Base-by-base conservation (phyloP, 306 rosid genomes). In the Vigna hirtella region DNA sequence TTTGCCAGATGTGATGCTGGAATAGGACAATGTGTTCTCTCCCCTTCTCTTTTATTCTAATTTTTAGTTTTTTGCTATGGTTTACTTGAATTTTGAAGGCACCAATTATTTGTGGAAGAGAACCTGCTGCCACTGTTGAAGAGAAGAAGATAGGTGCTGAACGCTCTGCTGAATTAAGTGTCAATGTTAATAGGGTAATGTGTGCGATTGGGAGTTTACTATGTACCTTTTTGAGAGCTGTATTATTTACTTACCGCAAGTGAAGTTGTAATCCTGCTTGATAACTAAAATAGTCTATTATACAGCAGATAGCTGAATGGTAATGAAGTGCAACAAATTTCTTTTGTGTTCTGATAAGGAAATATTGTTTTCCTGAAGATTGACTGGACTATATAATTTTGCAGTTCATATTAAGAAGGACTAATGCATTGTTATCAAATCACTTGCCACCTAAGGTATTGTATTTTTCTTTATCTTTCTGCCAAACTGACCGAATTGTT, bases 391-490 rank as follows among this genome's bases (percentile, higher is more conserved):
- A 51, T 64, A 42, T 82, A 65, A 66, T 65, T 76, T 85, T 91
- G 87, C 97, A 94, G 97, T 94, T 92, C 83, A 92, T 94, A 77
- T 86, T 92, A 78, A 88, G 97, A 76, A 87, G 98, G 87, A 94
- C 97, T 49, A 92, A 92, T 81, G 97, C 95, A 52, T 85, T 94
- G 59, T 80, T 94, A 70, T 94, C 98, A 50, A 94, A 94, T 81
- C 98, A 92, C 85, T 83, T 92, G 78, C 98, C 98, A 82, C 98
- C 98, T 75, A 94, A 92, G 97, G 98, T 94, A 88, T 59, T 50
- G 2, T 43, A 66, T 40, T 75, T 77, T 76, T 71, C 65, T 68
- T 83, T 22, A 76, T 71, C 55, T 79, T 53, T 53, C 64, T 56
- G 69, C 75, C 49, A 32, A 75, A 50, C 34, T 73, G 52, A 48